Evolutionary conservation across 352 stramenopile genomes (phyloP), one percentile per base, ranked within the genome.

Genomic region (Bremia lactucae): DNA sequence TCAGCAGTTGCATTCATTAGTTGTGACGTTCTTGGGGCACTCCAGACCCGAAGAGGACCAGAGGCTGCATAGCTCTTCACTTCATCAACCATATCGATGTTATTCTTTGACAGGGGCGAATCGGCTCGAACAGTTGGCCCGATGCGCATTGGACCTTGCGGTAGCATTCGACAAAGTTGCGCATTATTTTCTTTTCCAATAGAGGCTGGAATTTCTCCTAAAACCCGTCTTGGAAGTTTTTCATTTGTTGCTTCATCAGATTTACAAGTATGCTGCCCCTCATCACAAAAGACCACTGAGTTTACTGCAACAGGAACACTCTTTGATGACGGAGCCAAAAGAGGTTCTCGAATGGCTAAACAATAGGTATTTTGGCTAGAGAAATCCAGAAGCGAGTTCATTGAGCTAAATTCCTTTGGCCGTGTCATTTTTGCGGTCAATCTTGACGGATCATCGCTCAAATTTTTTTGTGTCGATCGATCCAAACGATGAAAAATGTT

Each of bases 391-490:
- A 28, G 20, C 31, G 16, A n/a, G n/a, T n/a, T n/a, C n/a, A 51
- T 36, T 13, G 23, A 59, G 13, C 31, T 52, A 14, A 33, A 52
- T 14, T 55, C 38, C 8, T 31, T 43, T 3, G 36, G 28, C 1
- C 57, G 52, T 13, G 43, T 38, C 24, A 49, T 13, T 36, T 52
- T 52, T 10, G 57, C 52, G 4, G 36, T 59, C 11, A 44, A 55
- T 31, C 64, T 58, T 4, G 62, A 51, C 8, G 62, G 47, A 44
- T 79, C 68, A 29, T 79, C 68, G 2, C 56, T 59, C 18, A 79
- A 43, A 35, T 76, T 76, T 23, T 64, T 71, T 46, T 87, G 75
- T 0, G 72, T 88, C 6, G 75, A 82, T 34, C 59, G n/a, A 51
- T 88, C 73, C 13, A 91, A 46, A 13, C 67, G 61, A 38, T 67